Evolutionary conservation across 2,329 filamentous ascomycete species (phyloP), one percentile per base, ranked within the genome.

Genomic region (Pezicula carpinea): DNA sequence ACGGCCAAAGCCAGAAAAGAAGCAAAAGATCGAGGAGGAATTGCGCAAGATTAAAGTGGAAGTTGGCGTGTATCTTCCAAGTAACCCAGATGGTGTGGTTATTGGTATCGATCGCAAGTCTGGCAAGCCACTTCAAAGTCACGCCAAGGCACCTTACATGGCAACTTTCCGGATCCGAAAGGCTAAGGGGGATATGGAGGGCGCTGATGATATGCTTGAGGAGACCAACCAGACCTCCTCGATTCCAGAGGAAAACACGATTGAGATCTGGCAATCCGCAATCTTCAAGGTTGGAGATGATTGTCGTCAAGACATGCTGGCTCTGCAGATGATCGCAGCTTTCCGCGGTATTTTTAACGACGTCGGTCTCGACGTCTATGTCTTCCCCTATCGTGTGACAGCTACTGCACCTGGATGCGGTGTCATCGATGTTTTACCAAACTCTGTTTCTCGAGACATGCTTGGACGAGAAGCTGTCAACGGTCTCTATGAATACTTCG

Each of bases 281-380:
- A 99, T 99, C 62, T 99, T 99, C 82, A 99, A 99, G 67, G 95
- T 99, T 41, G 93, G 93, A 52, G 93, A 99, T 64, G 93, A 99
- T 67, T 97, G 93, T 65, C 86, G 93, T 43, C 93, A 99, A 69
- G 95, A 99, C 60, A 87, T 99, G 44, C 76, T 99, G 50, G 93
- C 93, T 2, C 74, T 99, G 52, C 93, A 99, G 68, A 95, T 99
- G 86, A 96, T 99, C 64, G 85, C 93, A 0, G 90, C 91, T 1
- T 99, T 99, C 75, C 85, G 93, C 19, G 91, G 91, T 53, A 99
- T 99, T 60, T 99, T 97, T 76, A 87, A 95, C 65, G 86, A 82
- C 54, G 88, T 97, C 34, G 95, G 95, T 0, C 79, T 99, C 8
- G 93, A 99, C 61, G 92, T 97, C 18, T 99, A 86, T 69, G 93